phyloP scores from a whole-genome alignment of 1,284 basidiomycete species.

The Fomitopsis betulina region DNA sequence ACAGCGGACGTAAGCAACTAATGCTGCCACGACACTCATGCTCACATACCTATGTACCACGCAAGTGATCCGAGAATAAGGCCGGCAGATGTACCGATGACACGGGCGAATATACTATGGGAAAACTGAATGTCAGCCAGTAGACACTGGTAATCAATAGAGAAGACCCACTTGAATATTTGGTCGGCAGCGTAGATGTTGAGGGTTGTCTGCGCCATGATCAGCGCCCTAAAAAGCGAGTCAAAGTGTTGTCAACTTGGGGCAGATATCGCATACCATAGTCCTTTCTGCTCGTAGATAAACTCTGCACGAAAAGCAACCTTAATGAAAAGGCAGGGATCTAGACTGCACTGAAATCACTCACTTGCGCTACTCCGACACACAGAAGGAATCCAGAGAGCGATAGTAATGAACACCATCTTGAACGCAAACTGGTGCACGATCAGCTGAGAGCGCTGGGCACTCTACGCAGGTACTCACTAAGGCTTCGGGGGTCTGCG shows the following conservation, averaged over 20 bases:
- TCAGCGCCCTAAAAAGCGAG: slow-evolving; percentile 43
- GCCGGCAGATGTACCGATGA: slow-evolving; percentile 38
- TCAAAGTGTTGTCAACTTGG: background rate
- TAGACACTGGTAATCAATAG: background rate
- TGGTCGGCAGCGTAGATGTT: slow-evolving; percentile 63
- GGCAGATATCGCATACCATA: slow-evolving; percentile 29
- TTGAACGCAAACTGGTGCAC: slow-evolving; percentile 47
- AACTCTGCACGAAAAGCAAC: slow-evolving; percentile 29
- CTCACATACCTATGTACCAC: slow-evolving; percentile 49
- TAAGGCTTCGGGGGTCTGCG: slow-evolving; percentile 38
- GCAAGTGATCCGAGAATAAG: slow-evolving; percentile 44
- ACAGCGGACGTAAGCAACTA: background rate
- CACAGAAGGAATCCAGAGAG: slow-evolving; percentile 53
- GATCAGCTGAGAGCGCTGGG: background rate
- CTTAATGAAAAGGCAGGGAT: background rate
- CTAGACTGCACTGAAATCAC: slow-evolving; percentile 15
- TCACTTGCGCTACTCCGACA: slow-evolving; percentile 39
- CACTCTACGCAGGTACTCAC: slow-evolving; percentile 23
- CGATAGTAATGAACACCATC: slow-evolving; percentile 49
- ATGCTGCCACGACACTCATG: no score
- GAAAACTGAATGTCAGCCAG: background rate
- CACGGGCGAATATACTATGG: slow-evolving; percentile 30
- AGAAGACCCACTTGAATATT: slow-evolving; percentile 39
- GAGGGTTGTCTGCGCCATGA: slow-evolving; percentile 64
- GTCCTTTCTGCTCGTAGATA: slow-evolving; percentile 38